phyloP scores from a whole-genome alignment of 768 basidiomycete genomes.

The Nidula microcarpa region DNA sequence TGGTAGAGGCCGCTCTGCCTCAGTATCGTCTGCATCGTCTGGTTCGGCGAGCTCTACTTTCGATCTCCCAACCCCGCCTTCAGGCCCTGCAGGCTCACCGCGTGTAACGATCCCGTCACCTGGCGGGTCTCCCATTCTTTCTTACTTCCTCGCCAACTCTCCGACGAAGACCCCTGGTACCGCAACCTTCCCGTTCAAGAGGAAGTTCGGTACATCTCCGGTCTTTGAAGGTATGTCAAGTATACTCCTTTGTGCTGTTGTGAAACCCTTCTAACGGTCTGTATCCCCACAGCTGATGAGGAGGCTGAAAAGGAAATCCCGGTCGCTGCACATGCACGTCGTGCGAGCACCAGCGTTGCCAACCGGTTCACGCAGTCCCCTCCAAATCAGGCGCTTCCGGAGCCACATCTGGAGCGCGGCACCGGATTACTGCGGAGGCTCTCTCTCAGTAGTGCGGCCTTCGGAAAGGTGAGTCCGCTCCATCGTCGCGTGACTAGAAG shows the following conservation, averaged over 20 bases:
- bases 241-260: neutral
- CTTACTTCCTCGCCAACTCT: conserved; percentile 63
- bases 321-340: conserved; percentile 48
- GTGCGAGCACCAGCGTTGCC: conserved; percentile 54
- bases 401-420: conserved; percentile 59
- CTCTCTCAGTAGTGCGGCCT: conserved; percentile 57
- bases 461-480: conserved; percentile 49
- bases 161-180: conserved; percentile 46
- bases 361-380: conserved; percentile 46
- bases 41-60: conserved; percentile 51
- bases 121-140: conserved; percentile 66
- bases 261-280: neutral
- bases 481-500: neutral
- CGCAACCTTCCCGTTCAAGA: conserved; percentile 58
- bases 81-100: conserved; percentile 35
- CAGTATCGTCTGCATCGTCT: conserved; percentile 59
- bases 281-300: conserved; percentile 20
- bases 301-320: conserved; percentile 39
- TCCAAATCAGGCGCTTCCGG: conserved; percentile 31
- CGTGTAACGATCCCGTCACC: conserved; percentile 49
- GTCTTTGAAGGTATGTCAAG: conserved; percentile 57
- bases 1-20: conserved; percentile 55
- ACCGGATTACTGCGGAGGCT: conserved; percentile 71
- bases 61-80: conserved; percentile 49
- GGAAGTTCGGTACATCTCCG: conserved; percentile 51